phyloP scores from a whole-genome alignment of 163 green algal species.

The Trebouxia gelatinosa region DNA sequence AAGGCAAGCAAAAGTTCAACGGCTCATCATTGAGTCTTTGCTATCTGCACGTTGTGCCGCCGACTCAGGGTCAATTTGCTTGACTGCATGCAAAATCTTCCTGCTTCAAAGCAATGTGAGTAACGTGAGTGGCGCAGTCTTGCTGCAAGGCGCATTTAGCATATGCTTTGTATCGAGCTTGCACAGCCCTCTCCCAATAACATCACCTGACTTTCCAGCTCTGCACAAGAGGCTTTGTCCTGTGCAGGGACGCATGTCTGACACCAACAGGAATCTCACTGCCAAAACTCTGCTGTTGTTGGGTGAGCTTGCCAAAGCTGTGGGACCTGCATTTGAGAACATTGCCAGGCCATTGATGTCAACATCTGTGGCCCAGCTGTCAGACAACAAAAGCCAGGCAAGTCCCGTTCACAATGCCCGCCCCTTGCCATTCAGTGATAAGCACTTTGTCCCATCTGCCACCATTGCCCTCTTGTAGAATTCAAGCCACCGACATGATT shows the following conservation, averaged over 20 bases:
- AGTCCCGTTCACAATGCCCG: neutral
- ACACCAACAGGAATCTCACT: slow-evolving; percentile 94
- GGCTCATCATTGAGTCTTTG: neutral
- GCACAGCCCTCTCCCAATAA: too few relatives aligned
- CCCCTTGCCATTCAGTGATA: neutral
- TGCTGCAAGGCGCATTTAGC: neutral
- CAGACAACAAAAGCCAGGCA: slow-evolving; percentile 81
- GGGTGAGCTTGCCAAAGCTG: slow-evolving; percentile 72
- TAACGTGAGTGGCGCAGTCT: too few relatives aligned
- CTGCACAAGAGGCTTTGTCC: neutral
- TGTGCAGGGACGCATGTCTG: slow-evolving; percentile 66
- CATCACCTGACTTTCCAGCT: neutral
- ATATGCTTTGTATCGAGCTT: too few relatives aligned
- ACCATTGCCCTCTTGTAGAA: neutral
- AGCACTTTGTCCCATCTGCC: neutral
- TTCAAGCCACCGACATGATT: neutral
- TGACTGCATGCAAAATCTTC: too few relatives aligned
- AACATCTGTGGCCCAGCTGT: slow-evolving; percentile 65
- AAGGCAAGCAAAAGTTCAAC: neutral
- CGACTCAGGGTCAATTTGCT: too few relatives aligned
- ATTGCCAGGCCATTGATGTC: slow-evolving; percentile 63
- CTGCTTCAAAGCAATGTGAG: too few relatives aligned
- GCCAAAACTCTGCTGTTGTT: slow-evolving; percentile 69
- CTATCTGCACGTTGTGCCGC: too few relatives aligned
- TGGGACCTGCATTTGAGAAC: slow-evolving; percentile 73